Evolutionary conservation across 176 grass and related monocot species (phyloP).

Genomic region (Oryza glaberrima): DNA sequence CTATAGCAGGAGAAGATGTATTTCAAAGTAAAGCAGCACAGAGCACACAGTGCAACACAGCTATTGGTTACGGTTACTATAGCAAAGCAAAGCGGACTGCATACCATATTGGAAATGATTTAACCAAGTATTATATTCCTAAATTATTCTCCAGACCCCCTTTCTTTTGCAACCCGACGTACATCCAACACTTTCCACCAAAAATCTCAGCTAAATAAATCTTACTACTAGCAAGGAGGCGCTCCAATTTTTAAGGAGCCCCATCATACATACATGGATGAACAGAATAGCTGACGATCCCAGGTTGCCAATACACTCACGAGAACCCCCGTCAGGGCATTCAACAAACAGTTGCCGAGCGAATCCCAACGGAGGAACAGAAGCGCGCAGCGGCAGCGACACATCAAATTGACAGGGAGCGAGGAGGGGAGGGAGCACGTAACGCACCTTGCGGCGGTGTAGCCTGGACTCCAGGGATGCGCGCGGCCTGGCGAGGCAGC

Average conservation of each 20-base stretch:
- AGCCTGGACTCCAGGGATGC: neutral
- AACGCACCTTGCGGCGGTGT: constrained; percentile 52
- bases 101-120: neutral
- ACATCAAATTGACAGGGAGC: neutral
- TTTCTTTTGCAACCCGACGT: neutral
- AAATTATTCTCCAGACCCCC: neutral
- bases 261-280: neutral
- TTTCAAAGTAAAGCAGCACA: neutral
- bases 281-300: neutral
- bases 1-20: neutral
- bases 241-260: neutral
- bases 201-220: too few species aligned
- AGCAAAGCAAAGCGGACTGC: neutral
- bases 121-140: neutral
- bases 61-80: too few species aligned
- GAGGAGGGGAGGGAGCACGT: neutral
- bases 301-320: neutral
- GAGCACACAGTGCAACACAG: neutral
- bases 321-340: neutral
- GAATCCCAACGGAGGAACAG: neutral
- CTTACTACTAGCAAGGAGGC: too few species aligned
- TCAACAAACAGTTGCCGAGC: neutral
- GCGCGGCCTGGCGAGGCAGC: constrained; percentile 35
- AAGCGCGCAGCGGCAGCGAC: too few species aligned
- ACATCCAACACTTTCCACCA: neutral